Percentiles rank a stretch among this genome's conserved stretches.
These are phyloP conservation scores for Corynascus novoguineensis DNA, from an alignment of 495 filamentous ascomycete species.

Conservation along the genomic window DNA sequence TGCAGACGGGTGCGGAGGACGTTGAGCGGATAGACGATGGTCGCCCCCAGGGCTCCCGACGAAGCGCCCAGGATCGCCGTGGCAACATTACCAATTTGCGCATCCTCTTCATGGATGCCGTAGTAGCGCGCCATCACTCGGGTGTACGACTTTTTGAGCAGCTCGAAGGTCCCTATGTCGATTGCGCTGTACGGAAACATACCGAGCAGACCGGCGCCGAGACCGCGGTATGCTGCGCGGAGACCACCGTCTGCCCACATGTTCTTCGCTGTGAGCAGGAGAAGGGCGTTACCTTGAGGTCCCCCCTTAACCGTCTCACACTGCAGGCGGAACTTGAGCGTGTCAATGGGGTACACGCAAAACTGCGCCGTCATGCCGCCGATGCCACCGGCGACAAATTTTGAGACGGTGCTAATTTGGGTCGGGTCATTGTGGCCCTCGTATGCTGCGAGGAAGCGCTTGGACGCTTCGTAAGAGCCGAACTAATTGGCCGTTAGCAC, in stretches of 20 bases:
- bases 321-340: slow-evolving; percentile 92
- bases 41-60: slow-evolving; percentile 90
- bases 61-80: slow-evolving; percentile 81
- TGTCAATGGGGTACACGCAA: slow-evolving; percentile 94
- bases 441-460: slow-evolving; percentile 74
- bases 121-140: slow-evolving; percentile 62
- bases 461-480: slow-evolving; percentile 92
- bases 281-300: slow-evolving; percentile 74
- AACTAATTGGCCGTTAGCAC: slow-evolving; percentile 48
- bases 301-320: slow-evolving; percentile 87
- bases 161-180: slow-evolving; percentile 91
- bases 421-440: slow-evolving; percentile 85
- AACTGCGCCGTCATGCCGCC: slow-evolving; percentile 95
- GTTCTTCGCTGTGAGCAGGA: slow-evolving; percentile 71
- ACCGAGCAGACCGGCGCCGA: slow-evolving; percentile 85
- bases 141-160: slow-evolving; percentile 70
- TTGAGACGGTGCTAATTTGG: slow-evolving; percentile 71
- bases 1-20: slow-evolving; percentile 90
- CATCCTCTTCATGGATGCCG: slow-evolving; percentile 76
- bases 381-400: slow-evolving; percentile 84
- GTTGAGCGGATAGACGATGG: slow-evolving; percentile 90
- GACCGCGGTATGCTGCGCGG: slow-evolving; percentile 79
- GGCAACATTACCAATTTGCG: slow-evolving; percentile 65
- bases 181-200: slow-evolving; percentile 99
- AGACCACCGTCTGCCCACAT: slow-evolving; percentile 75